Evolutionary conservation across 176 grass and related monocot genomes (phyloP), one percentile per base, ranked within the genome.

Genomic region (Secale cereale): DNA sequence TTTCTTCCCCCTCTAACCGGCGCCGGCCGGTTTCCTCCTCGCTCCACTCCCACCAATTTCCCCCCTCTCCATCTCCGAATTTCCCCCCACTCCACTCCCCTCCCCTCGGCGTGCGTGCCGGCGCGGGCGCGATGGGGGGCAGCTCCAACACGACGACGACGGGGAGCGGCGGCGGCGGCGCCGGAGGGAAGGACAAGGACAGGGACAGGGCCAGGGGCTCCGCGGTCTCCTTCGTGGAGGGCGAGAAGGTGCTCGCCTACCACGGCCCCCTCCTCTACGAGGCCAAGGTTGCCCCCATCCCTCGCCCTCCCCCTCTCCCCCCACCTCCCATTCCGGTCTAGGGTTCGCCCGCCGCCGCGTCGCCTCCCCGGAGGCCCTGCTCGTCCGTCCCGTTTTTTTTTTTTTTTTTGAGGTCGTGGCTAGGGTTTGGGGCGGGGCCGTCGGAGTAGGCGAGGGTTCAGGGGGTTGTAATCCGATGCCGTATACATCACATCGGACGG

Each of bases 241-340:
- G 93, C 59, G 91, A 98, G 57, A 95, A 84, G 86, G 93, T 98
- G 77, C 91, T 98, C 64, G 93, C 96, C 29, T 98, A 95, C 83
- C 96, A 95, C 65, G 93, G 96, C 5, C 96, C 93, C 22, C 88
- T 86, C 89, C 92, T 98, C 87, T 98, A 98, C 86, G 96, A 98
- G 84, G 93, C 96, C 77, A 98, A 98, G 96, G 95, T 97, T 35
- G 29, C 8, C 54, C 7, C n/a, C 36, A 4, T 4, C 7, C 15
- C 27, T 4, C 0, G 12, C 41, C 41, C 41, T 14, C 41, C 41
- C 41, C 43, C 4, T 15, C 41, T 14, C 41, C 4, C 12, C 12
- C 43, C 43, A 0, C 45, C 43, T 46, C 29, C 27, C 29, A 12
- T 12, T 37, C 23, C 46, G 50, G 23, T 82, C 43, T 75, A 76